Evolutionary conservation across 2,329 filamentous ascomycete species (phyloP).

Genomic region (Onygenales sp.): DNA sequence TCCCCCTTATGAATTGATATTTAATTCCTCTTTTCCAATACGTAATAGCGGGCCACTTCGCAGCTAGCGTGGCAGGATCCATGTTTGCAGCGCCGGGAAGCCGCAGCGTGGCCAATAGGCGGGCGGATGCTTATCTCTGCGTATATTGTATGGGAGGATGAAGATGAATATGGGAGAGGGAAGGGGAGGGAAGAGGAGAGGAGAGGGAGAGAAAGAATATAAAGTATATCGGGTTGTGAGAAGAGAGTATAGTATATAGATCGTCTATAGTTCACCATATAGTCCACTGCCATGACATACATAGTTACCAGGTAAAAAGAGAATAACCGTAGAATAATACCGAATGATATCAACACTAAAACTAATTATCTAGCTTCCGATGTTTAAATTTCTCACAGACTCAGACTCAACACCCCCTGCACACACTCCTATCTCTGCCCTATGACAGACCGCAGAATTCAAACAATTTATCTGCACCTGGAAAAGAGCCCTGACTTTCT

Average conservation of each 20-base stretch:
- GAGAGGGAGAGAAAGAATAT: background rate
- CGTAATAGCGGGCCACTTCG: background rate
- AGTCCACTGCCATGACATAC: too few species aligned
- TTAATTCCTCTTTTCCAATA: background rate
- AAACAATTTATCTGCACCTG: too few species aligned
- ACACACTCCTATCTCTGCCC: too few species aligned
- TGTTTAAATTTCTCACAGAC: too few species aligned
- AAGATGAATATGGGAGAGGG: background rate
- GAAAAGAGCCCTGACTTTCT: background rate
- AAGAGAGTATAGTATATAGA: background rate
- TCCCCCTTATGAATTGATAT: background rate
- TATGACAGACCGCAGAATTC: too few species aligned
- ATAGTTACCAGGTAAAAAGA: too few species aligned
- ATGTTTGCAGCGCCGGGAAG: background rate
- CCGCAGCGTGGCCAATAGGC: background rate
- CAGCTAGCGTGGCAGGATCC: background rate
- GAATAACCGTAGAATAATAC: too few species aligned
- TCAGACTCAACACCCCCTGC: too few species aligned
- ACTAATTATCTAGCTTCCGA: too few species aligned
- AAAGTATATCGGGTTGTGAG: background rate
- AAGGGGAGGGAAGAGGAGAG: background rate
- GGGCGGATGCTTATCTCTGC: constrained; percentile 1
- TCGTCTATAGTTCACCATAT: too few species aligned
- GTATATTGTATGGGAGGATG: background rate
- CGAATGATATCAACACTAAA: too few species aligned